Evolutionary conservation across 106 monocot genomes (phyloP).

Genomic region (Agapanthus africanus): DNA sequence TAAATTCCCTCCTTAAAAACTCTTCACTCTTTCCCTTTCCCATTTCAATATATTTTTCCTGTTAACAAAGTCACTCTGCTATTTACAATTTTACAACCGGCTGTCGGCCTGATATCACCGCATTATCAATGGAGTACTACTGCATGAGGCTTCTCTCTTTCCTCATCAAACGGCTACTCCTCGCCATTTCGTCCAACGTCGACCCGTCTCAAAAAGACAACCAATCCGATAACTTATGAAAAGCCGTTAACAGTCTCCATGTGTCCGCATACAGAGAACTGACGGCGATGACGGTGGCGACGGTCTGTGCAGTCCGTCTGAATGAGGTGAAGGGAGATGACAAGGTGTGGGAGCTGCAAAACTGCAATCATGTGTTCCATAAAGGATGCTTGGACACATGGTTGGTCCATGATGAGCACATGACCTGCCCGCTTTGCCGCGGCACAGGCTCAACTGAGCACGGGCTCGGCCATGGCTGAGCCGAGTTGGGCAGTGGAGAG

Average conservation of each 20-base stretch:
- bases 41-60: too few relatives aligned
- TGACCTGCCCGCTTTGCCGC: conserved; percentile 50
- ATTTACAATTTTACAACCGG: too few relatives aligned
- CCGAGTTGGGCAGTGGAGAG: conserved; percentile 37
- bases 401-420: conserved; percentile 43
- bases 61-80: too few relatives aligned
- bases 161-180: not conserved
- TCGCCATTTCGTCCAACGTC: too few relatives aligned
- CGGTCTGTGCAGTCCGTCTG: conserved; percentile 52
- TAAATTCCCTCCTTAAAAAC: not conserved
- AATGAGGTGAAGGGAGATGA: conserved; percentile 22
- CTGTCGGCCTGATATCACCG: not conserved
- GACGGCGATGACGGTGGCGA: not conserved
- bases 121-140: conserved; percentile 5
- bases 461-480: not conserved
- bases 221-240: not conserved
- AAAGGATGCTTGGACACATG: conserved; percentile 46
- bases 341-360: conserved; percentile 42
- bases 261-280: conserved; percentile 28
- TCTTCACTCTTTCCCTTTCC: not conserved
- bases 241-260: conserved; percentile 25
- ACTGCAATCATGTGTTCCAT: conserved; percentile 51
- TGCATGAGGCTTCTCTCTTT: conserved; percentile 4
- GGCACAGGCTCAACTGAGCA: not conserved
- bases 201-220: not conserved